phyloP scores from a whole-genome alignment of 169 alveolate species.

The Fabrea salina region DNA sequence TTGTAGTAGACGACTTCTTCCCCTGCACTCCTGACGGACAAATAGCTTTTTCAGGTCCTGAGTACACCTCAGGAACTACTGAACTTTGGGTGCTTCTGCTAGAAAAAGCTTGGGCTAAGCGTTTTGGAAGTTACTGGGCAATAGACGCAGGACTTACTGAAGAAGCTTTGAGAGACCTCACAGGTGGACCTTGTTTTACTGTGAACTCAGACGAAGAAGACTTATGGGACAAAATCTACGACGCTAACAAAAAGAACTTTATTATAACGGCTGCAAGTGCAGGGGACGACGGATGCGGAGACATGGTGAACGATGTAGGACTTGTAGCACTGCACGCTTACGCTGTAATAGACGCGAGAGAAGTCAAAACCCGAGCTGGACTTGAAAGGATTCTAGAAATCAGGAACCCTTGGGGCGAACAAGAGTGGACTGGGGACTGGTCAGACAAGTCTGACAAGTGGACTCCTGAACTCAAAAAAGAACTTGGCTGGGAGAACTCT shows the following conservation, averaged over 20 bases:
- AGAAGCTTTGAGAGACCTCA: slow-evolving; percentile 37
- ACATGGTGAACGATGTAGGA: slow-evolving; percentile 68
- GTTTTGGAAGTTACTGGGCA: slow-evolving; percentile 47
- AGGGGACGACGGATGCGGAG: slow-evolving; percentile 62
- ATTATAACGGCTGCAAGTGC: slow-evolving; percentile 54
- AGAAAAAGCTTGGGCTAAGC: slow-evolving; percentile 74
- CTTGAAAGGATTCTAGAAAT: slow-evolving; percentile 63
- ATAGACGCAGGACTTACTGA: slow-evolving; percentile 47
- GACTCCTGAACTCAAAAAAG: slow-evolving; percentile 53
- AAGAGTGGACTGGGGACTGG: slow-evolving; percentile 88
- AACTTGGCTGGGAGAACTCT: slow-evolving; percentile 28
- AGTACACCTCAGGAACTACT: not conserved
- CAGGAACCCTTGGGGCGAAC: slow-evolving; percentile 88
- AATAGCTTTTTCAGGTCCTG: slow-evolving; percentile 38
- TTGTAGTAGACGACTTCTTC: slow-evolving; percentile 60
- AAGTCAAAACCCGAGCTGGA: slow-evolving; percentile 43
- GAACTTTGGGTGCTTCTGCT: slow-evolving; percentile 58
- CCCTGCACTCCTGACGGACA: slow-evolving; percentile 36
- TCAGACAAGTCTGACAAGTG: slow-evolving; percentile 57
- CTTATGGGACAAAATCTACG: slow-evolving; percentile 54
- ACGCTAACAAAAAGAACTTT: slow-evolving; percentile 62
- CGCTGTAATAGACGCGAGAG: slow-evolving; percentile 72
- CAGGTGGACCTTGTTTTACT: slow-evolving; percentile 42
- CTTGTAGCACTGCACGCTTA: slow-evolving; percentile 80
- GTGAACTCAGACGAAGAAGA: slow-evolving; percentile 57